Percentiles rank a stretch among this genome's conserved stretches.
phyloP scores from a whole-genome alignment of 2,329 filamentous ascomycete species.

The Ascochyta clinopodiicola region DNA sequence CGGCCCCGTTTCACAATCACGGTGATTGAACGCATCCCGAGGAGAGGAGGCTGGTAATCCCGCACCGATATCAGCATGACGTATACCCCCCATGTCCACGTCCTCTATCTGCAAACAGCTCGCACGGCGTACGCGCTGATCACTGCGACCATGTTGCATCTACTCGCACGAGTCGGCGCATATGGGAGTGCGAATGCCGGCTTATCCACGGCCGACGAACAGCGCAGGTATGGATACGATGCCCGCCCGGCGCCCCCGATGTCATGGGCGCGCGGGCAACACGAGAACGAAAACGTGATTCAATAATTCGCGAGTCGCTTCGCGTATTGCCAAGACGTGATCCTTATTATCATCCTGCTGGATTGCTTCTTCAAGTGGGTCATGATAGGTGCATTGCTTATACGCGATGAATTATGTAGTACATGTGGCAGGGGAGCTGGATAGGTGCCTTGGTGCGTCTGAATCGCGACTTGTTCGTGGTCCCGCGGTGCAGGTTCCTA shows the following conservation, averaged over 20 bases:
- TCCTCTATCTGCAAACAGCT: slow-evolving; percentile 7
- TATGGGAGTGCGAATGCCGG: neutral
- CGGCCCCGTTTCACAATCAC: slow-evolving; percentile 3
- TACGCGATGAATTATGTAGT: slow-evolving; percentile 8
- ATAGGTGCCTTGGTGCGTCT: neutral
- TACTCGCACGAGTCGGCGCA: neutral
- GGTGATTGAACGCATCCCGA: neutral
- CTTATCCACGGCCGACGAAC: slow-evolving; percentile 4
- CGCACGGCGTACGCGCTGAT: slow-evolving; percentile 1
- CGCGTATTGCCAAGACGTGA: slow-evolving; percentile 15
- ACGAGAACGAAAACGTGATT: slow-evolving; percentile 8
- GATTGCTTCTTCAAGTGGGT: neutral
- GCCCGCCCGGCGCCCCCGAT: slow-evolving; percentile 12
- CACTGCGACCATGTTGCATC: slow-evolving; percentile 1
- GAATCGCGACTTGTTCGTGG: slow-evolving; percentile 3
- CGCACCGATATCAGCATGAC: slow-evolving; percentile 10
- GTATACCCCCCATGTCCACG: slow-evolving; percentile 2
- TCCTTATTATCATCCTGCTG: neutral
- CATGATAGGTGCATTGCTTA: slow-evolving; percentile 1
- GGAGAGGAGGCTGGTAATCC: slow-evolving; percentile 7
- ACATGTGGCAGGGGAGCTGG: slow-evolving; percentile 4
- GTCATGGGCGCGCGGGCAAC: slow-evolving; percentile 13
- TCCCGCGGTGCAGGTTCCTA: slow-evolving; percentile 3
- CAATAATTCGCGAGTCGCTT: slow-evolving; percentile 7
- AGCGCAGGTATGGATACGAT: slow-evolving; percentile 5